Percentiles rank a stretch among this genome's conserved stretches.
These are phyloP conservation scores for Fraxinus sp. DNA, from an alignment of 305 asterid species.

Conservation along the genomic window DNA sequence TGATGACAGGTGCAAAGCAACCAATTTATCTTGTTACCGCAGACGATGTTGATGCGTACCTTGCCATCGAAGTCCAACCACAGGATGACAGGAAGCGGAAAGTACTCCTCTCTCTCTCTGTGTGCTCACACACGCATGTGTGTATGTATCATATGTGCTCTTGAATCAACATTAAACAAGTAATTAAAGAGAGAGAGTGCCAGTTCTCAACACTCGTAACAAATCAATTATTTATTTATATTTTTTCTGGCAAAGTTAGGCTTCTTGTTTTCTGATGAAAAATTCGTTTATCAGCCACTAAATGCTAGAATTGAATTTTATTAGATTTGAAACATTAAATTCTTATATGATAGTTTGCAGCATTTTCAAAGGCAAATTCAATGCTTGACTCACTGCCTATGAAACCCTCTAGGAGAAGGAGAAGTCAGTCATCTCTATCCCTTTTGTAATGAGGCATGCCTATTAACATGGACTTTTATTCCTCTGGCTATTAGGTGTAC, in stretches of 20 bases:
- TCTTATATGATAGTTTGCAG: neutral
- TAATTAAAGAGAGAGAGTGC: neutral
- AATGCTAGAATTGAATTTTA: neutral
- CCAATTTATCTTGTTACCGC: slow-evolving; percentile 94
- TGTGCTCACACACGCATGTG: neutral
- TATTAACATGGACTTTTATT: neutral
- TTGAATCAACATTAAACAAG: neutral
- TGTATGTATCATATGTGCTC: neutral
- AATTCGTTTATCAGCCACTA: neutral
- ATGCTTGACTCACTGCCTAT: neutral
- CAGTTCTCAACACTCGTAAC: neutral
- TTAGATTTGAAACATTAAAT: neutral
- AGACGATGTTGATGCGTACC: slow-evolving; percentile 85
- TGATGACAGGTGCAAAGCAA: slow-evolving; percentile 84
- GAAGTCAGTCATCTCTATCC: neutral
- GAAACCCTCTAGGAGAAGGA: neutral
- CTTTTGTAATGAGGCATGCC: neutral
- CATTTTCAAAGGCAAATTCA: neutral
- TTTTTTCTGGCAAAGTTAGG: neutral
- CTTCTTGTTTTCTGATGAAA: neutral
- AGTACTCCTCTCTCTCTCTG: slow-evolving; percentile 39
- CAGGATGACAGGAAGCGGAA: slow-evolving; percentile 93
- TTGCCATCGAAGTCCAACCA: slow-evolving; percentile 99
- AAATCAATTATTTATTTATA: neutral
- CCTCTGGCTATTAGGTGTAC: neutral